These are phyloP conservation scores for Pythium brassicae DNA, from an alignment of 352 stramenopile species.

Conservation along the genomic window DNA sequence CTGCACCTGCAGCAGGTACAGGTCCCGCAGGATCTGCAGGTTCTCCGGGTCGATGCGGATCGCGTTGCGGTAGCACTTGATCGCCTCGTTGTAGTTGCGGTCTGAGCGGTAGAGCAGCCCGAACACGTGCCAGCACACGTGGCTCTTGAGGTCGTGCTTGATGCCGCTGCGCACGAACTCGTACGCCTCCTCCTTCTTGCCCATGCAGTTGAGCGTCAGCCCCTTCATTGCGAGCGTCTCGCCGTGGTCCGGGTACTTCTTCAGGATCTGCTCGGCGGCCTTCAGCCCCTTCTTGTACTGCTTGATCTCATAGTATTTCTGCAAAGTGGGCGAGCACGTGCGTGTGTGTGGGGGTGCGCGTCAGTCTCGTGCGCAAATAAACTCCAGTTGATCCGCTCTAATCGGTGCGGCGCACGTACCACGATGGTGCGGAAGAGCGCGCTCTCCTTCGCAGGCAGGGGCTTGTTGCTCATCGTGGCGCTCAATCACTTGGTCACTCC, in stretches of 20 bases:
- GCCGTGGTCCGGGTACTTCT: conserved; percentile 97
- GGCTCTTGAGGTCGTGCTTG: conserved; percentile 89
- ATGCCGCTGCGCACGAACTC: conserved; percentile 95
- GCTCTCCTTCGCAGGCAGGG: conserved; percentile 91
- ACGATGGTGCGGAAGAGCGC: conserved; percentile 96
- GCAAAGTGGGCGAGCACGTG: neutral
- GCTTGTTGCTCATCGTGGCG: conserved; percentile 22
- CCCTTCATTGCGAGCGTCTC: conserved; percentile 98
- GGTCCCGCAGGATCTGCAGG: conserved; percentile 96
- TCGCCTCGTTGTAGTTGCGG: conserved; percentile 96
- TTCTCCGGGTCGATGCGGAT: conserved; percentile 96
- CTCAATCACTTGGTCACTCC: neutral
- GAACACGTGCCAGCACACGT: conserved; percentile 99
- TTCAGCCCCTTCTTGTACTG: conserved; percentile 99
- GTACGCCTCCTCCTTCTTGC: conserved; percentile 94
- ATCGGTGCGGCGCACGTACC: conserved; percentile 24
- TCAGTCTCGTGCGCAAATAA: neutral
- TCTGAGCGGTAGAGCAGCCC: conserved; percentile 96
- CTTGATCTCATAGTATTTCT: conserved; percentile 98
- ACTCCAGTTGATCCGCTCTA: neutral
- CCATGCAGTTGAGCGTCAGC: conserved; percentile 94
- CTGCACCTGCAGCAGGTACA: conserved; percentile 95
- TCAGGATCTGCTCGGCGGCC: conserved; percentile 92
- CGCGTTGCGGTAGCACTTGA: conserved; percentile 98
- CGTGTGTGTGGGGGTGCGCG: neutral